phyloP scores from a whole-genome alignment of 139 green algal species.

The Chlorella sp. region DNA sequence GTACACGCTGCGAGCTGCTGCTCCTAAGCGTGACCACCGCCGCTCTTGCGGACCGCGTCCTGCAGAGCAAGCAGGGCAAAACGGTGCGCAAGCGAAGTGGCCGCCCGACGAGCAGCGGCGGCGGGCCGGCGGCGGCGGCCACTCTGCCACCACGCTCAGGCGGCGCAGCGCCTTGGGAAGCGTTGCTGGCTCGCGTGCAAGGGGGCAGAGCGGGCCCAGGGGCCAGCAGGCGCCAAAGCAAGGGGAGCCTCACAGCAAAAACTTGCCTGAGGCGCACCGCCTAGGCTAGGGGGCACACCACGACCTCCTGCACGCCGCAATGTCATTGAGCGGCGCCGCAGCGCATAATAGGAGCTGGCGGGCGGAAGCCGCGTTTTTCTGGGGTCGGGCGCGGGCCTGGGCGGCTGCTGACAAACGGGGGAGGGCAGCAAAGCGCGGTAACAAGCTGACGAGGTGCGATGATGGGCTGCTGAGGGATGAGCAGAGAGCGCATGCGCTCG shows the following conservation, averaged over 20 bases:
- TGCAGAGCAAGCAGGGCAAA: not conserved
- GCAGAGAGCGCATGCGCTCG: no score
- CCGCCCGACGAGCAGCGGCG: not conserved
- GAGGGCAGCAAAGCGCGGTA: no score
- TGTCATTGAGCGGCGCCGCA: constrained; percentile 5
- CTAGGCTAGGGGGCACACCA: constrained; percentile 26
- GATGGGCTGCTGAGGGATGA: no score
- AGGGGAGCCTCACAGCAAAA: not conserved
- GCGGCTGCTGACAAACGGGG: no score
- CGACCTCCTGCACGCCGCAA: constrained; percentile 36
- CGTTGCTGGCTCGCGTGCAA: not conserved
- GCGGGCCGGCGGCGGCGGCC: no score
- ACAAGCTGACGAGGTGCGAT: no score
- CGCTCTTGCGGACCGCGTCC: constrained; percentile 25
- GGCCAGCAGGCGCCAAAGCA: not conserved
- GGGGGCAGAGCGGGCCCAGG: not conserved
- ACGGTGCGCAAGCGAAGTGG: not conserved
- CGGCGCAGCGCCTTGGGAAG: not conserved
- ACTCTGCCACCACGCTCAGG: not conserved
- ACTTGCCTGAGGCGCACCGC: constrained; percentile 34
- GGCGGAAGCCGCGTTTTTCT: no score
- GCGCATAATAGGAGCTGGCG: no score
- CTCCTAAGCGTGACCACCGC: constrained; percentile 23
- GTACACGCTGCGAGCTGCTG: not conserved
- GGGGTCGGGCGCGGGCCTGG: no score